Evolutionary conservation across 257 asterid genomes (phyloP), one percentile per base, ranked within the genome.

Genomic region (Avicennia marina): DNA sequence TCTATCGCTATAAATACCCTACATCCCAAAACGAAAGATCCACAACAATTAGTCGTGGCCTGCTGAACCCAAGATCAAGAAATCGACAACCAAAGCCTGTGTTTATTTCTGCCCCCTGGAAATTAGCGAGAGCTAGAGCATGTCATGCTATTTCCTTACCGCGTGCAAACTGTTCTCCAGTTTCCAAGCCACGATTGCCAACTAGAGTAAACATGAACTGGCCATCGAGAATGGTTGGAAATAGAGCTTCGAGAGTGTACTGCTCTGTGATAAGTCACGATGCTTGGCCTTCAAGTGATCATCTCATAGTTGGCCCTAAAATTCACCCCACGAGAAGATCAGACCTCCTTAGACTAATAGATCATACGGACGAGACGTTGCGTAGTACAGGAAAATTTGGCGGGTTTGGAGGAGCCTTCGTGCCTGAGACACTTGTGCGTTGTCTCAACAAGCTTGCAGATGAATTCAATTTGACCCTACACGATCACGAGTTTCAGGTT

Each of bases 401-500:
- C 0, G 71, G 64, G 55, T 89, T 69, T 3, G 97, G 97, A 26
- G 97, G 97, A 18, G 54, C 60, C 15, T 83, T 79, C 41, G 94
- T 89, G 29, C 95, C 89, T 2, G 91, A 87, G 65, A 82, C 89
- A 3, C 76, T 84, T 2, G 74, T 84, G 11, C 27, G 60, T 53
- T 57, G 75, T 68, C 75, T 87, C 64, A 67, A 56, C 71, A 63
- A 18, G 72, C 96, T 84, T 50, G 83, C 42, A 6, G 64, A 56
- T 52, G 94, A 80, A 19, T 81, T 84, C 72, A 61, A 68, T 18
- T 59, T 62, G 0, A 60, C 66, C 70, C 58, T 80, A 17, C 65
- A n/a, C 13, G 84, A 87, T 27, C 60, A 66, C 1, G 62, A 78
- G 10, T 87, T 87, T 69, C 85, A 84, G 91, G 91, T 87, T n/a